A percentile compares a stretch with the other conserved stretches of the same genome.
phyloP scores from a whole-genome alignment of 192 early-diverging fungal genomes.

The Kickxella alabastrina region DNA sequence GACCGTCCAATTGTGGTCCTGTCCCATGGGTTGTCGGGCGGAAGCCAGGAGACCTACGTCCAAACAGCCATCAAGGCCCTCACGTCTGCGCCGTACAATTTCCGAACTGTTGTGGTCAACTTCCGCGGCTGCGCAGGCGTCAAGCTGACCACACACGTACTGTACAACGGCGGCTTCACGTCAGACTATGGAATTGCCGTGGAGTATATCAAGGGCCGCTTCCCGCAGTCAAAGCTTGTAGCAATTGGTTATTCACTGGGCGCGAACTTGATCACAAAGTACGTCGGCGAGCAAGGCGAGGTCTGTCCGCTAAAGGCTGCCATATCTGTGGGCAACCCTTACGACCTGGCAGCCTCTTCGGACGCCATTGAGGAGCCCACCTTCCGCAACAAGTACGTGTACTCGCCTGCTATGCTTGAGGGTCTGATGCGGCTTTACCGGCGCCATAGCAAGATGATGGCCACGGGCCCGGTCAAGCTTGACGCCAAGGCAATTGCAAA shows the following conservation, averaged over 20 bases:
- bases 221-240: constrained; percentile 64
- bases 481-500: constrained; percentile 54
- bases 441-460: constrained; percentile 49
- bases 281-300: constrained; percentile 77
- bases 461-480: constrained; percentile 43
- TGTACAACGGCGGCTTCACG: constrained; percentile 82
- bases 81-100: constrained; percentile 57
- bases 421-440: constrained; percentile 54
- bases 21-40: constrained; percentile 89
- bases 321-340: constrained; percentile 84
- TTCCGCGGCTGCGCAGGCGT: constrained; percentile 85
- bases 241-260: constrained; percentile 90
- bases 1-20: constrained; percentile 75
- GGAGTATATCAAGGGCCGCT: constrained; percentile 44
- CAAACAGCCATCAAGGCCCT: constrained; percentile 64
- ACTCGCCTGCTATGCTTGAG: constrained; percentile 57
- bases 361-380: constrained; percentile 53
- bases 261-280: constrained; percentile 89
- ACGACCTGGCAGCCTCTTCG: constrained; percentile 62
- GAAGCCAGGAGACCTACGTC: constrained; percentile 87
- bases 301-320: constrained; percentile 70
- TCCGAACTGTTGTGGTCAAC: constrained; percentile 82
- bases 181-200: constrained; percentile 61
- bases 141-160: constrained; percentile 66
- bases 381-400: constrained; percentile 54